Base-by-base conservation (phyloP, 139 green algal genomes). In the Closterium sp. region DNA sequence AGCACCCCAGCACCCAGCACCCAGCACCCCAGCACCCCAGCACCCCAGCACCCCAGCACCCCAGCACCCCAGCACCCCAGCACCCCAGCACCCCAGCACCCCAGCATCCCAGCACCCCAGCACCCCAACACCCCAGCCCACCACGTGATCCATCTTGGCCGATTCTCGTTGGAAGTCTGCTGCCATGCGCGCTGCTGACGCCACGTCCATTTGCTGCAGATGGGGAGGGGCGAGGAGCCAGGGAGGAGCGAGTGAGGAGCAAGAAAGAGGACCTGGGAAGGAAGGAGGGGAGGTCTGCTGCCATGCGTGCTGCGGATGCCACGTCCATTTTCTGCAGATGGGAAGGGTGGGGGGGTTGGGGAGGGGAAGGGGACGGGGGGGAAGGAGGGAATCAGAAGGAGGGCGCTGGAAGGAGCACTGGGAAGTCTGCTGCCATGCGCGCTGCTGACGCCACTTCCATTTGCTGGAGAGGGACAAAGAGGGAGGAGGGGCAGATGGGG, bases 101-200 rank as follows among this genome's bases (percentile, higher is more conserved):
- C 43, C 43, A 69, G 3, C 9, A 12, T 3, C 2, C 43, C 8
- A 4, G 16, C 55, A 16, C 23, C 55, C 16, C 25, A 19, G 55
- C 55, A 76, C 12, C 4, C 12, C 55, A 76, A 76, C 1, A n/a
- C n/a, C n/a, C n/a, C 55, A 2, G 25, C 87, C 90, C 85, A 92
- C 89, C 89, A 86, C 33, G 35, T 91, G 90, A 34, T 93, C 90
- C 90, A 93, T 90, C 86, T 90, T 34, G 32, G 81, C 85, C 21
- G 34, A 43, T 30, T 90, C 33, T 35, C 90, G 90, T n/a, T 88
- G 35, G 85, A 93, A 93, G 19, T 93, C 90, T 33, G 55, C 32
- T 28, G 32, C 30, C 23, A 87, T 90, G 32, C 84, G 90, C 85
- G n/a, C 32, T 23, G 66, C 30, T 66, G 36, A 25, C 23, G 85